Evolutionary conservation across 106 monocot species (phyloP).

Genomic region (Ottelia alismoides): DNA sequence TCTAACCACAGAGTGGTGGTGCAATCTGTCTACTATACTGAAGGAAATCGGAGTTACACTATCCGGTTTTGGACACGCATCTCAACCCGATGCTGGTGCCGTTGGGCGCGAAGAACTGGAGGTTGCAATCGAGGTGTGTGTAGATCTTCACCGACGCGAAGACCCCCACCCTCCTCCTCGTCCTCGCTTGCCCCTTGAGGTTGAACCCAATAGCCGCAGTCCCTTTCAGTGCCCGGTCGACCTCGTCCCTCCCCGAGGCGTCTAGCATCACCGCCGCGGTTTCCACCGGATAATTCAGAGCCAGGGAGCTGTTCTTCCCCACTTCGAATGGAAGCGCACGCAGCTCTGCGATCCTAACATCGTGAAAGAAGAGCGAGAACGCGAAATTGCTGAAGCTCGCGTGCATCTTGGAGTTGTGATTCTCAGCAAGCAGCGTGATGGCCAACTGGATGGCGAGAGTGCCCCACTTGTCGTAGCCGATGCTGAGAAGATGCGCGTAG

Average conservation of each 20-base stretch:
- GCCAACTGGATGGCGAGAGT: slow-evolving; percentile 26
- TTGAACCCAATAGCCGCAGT: slow-evolving; percentile 30
- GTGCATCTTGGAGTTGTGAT: slow-evolving; percentile 36
- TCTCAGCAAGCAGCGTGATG: slow-evolving; percentile 35
- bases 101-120: slow-evolving; percentile 42
- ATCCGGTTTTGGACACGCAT: slow-evolving; percentile 44
- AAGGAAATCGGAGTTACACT: no score
- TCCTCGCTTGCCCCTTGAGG: slow-evolving; percentile 46
- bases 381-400: slow-evolving; percentile 30
- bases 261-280: slow-evolving; percentile 41
- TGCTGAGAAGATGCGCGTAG: slow-evolving; percentile 29
- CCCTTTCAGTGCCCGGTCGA: slow-evolving; percentile 41
- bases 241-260: slow-evolving; percentile 23
- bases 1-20: no score
- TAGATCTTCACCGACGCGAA: slow-evolving; percentile 28
- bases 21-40: no score
- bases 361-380: slow-evolving; percentile 34
- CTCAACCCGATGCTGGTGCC: slow-evolving; percentile 23
- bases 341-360: slow-evolving; percentile 32
- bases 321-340: slow-evolving; percentile 34
- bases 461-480: slow-evolving; percentile 56
- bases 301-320: slow-evolving; percentile 31
- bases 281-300: slow-evolving; percentile 35
- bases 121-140: slow-evolving; percentile 37
- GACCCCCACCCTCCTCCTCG: slow-evolving; percentile 48